phyloP scores from a whole-genome alignment of 2,329 filamentous ascomycete species.

The Fonsecaea multimorphosa region DNA sequence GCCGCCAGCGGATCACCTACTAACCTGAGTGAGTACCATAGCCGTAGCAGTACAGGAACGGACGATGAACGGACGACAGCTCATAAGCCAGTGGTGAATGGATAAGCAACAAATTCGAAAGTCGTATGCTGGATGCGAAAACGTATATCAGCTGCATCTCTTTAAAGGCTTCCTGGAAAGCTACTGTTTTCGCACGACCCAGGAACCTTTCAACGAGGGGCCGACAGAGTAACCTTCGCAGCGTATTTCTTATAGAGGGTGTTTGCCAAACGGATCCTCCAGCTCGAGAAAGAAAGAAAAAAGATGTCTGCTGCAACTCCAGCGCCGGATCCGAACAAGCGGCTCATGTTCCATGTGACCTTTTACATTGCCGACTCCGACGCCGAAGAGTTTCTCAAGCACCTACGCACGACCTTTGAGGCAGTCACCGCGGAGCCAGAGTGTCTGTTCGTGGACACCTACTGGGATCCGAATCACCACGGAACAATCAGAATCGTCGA shows the following conservation, averaged over 20 bases:
- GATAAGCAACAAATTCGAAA: not conserved
- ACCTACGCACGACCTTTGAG: not conserved
- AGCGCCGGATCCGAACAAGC: not conserved
- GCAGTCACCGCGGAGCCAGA: not conserved
- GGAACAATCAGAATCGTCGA: not conserved
- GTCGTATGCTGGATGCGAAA: not conserved
- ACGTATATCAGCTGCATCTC: too few species aligned
- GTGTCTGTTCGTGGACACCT: not conserved
- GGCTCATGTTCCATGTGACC: not conserved
- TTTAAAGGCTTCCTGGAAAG: too few species aligned
- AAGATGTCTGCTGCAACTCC: not conserved
- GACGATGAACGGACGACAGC: too few species aligned
- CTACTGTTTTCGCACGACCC: too few species aligned
- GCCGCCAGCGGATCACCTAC: not conserved
- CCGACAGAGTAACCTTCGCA: not conserved
- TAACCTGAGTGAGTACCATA: too few species aligned
- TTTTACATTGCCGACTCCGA: not conserved
- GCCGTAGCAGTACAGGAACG: not conserved
- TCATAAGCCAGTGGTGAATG: too few species aligned
- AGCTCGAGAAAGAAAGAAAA: not conserved
- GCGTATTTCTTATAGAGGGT: too few species aligned
- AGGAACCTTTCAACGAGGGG: too few species aligned
- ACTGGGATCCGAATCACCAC: not conserved
- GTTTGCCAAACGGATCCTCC: too few species aligned
- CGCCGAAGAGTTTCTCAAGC: not conserved